Conservation (phyloP, 1,139 yeast species). For the Geotrichum australiense region DNA sequence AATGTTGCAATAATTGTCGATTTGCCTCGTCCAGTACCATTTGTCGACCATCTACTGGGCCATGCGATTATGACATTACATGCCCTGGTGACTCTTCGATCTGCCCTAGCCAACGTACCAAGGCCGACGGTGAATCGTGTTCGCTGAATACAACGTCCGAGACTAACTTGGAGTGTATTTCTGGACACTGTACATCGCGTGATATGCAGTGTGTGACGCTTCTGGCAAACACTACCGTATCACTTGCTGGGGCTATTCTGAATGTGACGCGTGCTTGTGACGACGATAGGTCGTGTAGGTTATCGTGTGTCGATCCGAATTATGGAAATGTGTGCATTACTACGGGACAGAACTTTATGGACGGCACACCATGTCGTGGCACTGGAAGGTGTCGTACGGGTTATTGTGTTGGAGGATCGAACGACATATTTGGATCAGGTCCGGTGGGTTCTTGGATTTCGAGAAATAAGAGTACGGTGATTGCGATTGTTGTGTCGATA, state of each 20-base stretch:
- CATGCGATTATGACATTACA: slow-evolving; percentile 35
- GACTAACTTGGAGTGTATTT: slow-evolving; percentile 30
- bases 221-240: slow-evolving; percentile 28
- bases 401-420: slow-evolving; percentile 29
- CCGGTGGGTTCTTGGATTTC: slow-evolving; percentile 18
- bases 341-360: slow-evolving; percentile 33
- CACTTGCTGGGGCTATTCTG: slow-evolving; percentile 24
- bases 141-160: slow-evolving; percentile 19
- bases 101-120: slow-evolving; percentile 31
- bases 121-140: slow-evolving; percentile 32
- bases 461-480: slow-evolving; percentile 18
- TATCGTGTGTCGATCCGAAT: slow-evolving; percentile 31
- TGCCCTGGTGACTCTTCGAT: slow-evolving; percentile 35
- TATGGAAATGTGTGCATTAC: slow-evolving; percentile 28
- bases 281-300: slow-evolving; percentile 30
- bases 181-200: slow-evolving; percentile 37
- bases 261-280: slow-evolving; percentile 32
- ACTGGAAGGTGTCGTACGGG: slow-evolving; percentile 33
- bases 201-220: slow-evolving; percentile 33
- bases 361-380: slow-evolving; percentile 36
- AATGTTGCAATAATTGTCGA: slow-evolving; percentile 34
- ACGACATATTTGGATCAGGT: slow-evolving; percentile 14
- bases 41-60: slow-evolving; percentile 34
- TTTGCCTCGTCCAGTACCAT: slow-evolving; percentile 29
- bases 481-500: slow-evolving; percentile 21